Base-by-base conservation (phyloP, 257 asterid genomes). In the Nicotiana noctiflora region DNA sequence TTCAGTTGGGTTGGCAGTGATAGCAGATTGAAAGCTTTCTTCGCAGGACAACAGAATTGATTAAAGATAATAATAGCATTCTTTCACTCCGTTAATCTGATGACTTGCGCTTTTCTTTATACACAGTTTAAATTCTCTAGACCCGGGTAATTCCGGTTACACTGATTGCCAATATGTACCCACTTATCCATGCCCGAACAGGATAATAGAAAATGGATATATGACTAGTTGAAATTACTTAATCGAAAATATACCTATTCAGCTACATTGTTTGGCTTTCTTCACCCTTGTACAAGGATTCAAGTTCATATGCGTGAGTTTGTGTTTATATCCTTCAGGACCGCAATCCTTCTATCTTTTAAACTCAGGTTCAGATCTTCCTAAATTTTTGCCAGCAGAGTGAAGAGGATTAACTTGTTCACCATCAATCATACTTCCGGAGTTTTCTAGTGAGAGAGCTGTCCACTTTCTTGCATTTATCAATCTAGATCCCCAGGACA, bases 1-100 rank as follows among this genome's bases (percentile, higher is more conserved):
- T 93, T 95, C 83, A 95, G 97, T 86, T 93, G 99, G 99, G 75
- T 92, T 70, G 96, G 93, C 29, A 84, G 87, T 14, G 90, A 90
- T 84, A 81, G 86, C 79, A 91, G 94, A 46, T 82, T 90, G 79
- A 90, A 93, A 87, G 93, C 93, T 80, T 93, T 90, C 66, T 93
- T 89, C 80, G 92, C 90, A 25, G 98, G 96, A 32, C 79, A 82
- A 63, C 82, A 86, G 3, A 76, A 77, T 80, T 82, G 53, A 63
- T 25, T n/a, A 64, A 79, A 57, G 65, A 40, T 46, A 19, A 63
- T 63, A 19, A 10, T 60, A 25, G 62, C 76, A 23, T 62, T 40
- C 1, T 49, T 44, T 15, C 79, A 8, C 61, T 49, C n/a, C 46
- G 77, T 46, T 23, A 72, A 46, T 21, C 77, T 72, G 77, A 46